Base-by-base conservation (phyloP, 108 stramenopile genomes). In the Nannochloropsis granulata region DNA sequence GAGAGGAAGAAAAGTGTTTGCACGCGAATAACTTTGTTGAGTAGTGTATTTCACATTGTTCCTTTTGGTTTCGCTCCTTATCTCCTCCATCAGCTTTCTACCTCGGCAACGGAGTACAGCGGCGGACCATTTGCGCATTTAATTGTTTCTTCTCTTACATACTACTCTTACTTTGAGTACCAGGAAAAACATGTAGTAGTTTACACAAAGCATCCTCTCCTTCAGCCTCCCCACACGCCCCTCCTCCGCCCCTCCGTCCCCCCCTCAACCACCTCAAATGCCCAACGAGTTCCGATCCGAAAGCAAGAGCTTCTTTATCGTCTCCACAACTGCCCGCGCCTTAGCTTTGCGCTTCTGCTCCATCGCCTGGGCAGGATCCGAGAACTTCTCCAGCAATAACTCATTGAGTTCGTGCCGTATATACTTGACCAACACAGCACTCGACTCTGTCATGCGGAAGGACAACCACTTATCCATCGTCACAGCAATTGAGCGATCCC, bases 351-450 rank as follows among this genome's bases (percentile, higher is more conserved):
- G 56, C n/a, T 71, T 71, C 11, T 71, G 21, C n/a, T 71, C 56
- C 56, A 71, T 71, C 21, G 56, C 56, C n/a, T 71, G 56, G 7
- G 10, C 56, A n/a, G 86, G 83, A 43, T 43, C 83, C 44, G 83
- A 83, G 44, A 87, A 83, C 26, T 84, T 83, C 25, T 56, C 34
- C 80, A 87, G 79, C 19, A 87, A 56, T 46, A 87, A 83, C 44
- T 87, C 79, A 80, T 78, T 87, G 14, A 87, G 83, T 26, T 87
- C 86, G 44, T 80, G 44, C 44, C 86, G 83, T 80, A 87, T 83
- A 24, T 83, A 79, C 83, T 87, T 87, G 86, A 87, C 83, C 21
- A 79, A 80, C 24, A 87, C 86, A n/a, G 83, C 86, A 34, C 79
- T 87, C 43, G 45, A 83, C 81, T 83, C 86, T 44, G 71, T 83